phyloP scores from a whole-genome alignment of 805 yeast species.

The Candida ipomoeae region DNA sequence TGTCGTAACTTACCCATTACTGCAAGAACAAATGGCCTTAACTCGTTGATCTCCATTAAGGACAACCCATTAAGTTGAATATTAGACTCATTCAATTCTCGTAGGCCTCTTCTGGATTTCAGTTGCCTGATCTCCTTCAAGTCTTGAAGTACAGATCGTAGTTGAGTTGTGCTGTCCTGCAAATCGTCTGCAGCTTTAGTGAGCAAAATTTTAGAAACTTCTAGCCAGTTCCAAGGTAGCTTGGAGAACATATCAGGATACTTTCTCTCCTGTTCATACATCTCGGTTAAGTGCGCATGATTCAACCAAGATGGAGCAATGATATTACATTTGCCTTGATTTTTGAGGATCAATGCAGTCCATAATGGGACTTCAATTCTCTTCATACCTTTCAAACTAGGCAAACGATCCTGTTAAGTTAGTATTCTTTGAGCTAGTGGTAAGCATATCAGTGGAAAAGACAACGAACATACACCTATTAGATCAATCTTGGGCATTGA shows the following conservation, averaged over 20 bases:
- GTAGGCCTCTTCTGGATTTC: slow-evolving; percentile 77
- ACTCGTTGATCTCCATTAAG: slow-evolving; percentile 79
- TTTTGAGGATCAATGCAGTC: slow-evolving; percentile 79
- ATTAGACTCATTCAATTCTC: slow-evolving; percentile 75
- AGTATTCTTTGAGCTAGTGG: slow-evolving; percentile 1
- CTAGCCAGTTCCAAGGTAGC: slow-evolving; percentile 89
- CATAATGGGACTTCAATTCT: slow-evolving; percentile 75
- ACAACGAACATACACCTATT: slow-evolving; percentile 48
- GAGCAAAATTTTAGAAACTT: slow-evolving; percentile 65
- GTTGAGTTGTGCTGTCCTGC: slow-evolving; percentile 62
- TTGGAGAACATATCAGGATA: slow-evolving; percentile 56
- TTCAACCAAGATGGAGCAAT: slow-evolving; percentile 85
- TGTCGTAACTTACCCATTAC: slow-evolving; percentile 76
- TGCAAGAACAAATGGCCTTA: slow-evolving; percentile 73
- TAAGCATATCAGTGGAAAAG: not conserved
- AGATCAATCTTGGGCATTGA: slow-evolving; percentile 60
- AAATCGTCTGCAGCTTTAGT: slow-evolving; percentile 75
- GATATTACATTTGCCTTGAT: slow-evolving; percentile 81
- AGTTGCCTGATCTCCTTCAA: slow-evolving; percentile 76
- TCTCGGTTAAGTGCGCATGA: slow-evolving; percentile 46
- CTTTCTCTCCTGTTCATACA: slow-evolving; percentile 63
- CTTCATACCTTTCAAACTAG: slow-evolving; percentile 62
- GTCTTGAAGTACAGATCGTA: slow-evolving; percentile 74
- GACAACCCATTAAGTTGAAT: slow-evolving; percentile 80
- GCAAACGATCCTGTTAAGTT: slow-evolving; percentile 44